Evolutionary conservation across 768 basidiomycete genomes (phyloP).

Genomic region (Phallus indusiatus): DNA sequence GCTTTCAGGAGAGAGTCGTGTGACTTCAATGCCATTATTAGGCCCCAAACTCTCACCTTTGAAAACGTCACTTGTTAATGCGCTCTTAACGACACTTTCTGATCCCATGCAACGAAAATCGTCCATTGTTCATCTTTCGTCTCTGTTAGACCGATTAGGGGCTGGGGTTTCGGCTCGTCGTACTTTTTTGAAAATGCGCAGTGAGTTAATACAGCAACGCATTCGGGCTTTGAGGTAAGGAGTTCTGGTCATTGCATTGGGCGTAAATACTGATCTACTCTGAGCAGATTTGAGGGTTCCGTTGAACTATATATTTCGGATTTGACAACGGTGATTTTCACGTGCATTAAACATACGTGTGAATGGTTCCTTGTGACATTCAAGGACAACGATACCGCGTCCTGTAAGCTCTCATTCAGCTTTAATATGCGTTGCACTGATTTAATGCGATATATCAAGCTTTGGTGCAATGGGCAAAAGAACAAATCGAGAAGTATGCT

Average conservation of each 20-base stretch:
- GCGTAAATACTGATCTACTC: neutral
- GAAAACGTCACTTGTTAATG: conserved; percentile 55
- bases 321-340: conserved; percentile 83
- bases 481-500: conserved; percentile 73
- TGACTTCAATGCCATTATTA: conserved; percentile 43
- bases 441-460: conserved; percentile 35
- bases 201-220: conserved; percentile 61
- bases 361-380: conserved; percentile 98
- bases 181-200: conserved; percentile 74
- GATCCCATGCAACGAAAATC: conserved; percentile 71
- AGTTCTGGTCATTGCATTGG: neutral
- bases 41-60: conserved; percentile 55
- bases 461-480: conserved; percentile 90
- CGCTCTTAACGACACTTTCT: conserved; percentile 66
- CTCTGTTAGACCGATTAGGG: conserved; percentile 64
- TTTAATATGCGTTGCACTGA: conserved; percentile 1
- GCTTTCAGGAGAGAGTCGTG: conserved; percentile 49
- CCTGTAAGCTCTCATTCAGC: conserved; percentile 44
- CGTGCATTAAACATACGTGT: conserved; percentile 83
- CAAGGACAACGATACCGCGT: conserved; percentile 90
- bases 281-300: conserved; percentile 66
- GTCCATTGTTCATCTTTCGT: conserved; percentile 57
- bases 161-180: conserved; percentile 70
- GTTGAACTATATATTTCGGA: conserved; percentile 80
- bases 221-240: conserved; percentile 63